Percentiles rank a stretch among this genome's conserved stretches.
Evolutionary conservation across 2,329 filamentous ascomycete species (phyloP).

Genomic region (Xylariaceae sp.): DNA sequence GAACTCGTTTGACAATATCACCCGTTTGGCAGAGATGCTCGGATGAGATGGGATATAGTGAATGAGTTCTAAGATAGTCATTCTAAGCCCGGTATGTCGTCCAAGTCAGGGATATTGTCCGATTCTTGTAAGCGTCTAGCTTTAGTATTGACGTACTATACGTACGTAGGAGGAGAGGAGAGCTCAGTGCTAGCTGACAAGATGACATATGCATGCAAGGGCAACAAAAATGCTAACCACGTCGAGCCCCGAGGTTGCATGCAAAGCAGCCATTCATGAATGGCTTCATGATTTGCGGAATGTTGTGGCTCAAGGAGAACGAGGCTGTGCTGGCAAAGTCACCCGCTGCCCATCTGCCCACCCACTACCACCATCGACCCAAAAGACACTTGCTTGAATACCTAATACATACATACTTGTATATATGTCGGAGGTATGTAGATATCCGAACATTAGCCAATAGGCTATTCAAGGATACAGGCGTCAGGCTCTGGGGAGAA

Average conservation of each 20-base stretch:
- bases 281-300: neutral
- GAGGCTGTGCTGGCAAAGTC: neutral
- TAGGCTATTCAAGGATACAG: conserved; percentile 25
- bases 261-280: too few relatives aligned
- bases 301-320: neutral
- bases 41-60: neutral
- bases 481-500: conserved; percentile 19
- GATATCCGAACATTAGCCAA: conserved; percentile 1
- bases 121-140: neutral
- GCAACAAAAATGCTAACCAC: neutral
- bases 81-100: neutral
- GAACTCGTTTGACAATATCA: neutral
- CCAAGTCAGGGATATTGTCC: neutral
- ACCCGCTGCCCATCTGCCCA: too few relatives aligned
- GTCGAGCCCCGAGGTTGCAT: neutral
- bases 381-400: conserved; percentile 6
- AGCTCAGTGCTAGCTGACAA: neutral
- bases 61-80: neutral
- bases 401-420: too few relatives aligned
- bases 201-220: neutral
- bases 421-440: neutral
- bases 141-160: neutral
- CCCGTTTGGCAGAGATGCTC: neutral
- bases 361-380: conserved; percentile 28
- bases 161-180: neutral